Evolutionary conservation across 163 green algal species (phyloP).

Genomic region (Scenedesmus sp.): DNA sequence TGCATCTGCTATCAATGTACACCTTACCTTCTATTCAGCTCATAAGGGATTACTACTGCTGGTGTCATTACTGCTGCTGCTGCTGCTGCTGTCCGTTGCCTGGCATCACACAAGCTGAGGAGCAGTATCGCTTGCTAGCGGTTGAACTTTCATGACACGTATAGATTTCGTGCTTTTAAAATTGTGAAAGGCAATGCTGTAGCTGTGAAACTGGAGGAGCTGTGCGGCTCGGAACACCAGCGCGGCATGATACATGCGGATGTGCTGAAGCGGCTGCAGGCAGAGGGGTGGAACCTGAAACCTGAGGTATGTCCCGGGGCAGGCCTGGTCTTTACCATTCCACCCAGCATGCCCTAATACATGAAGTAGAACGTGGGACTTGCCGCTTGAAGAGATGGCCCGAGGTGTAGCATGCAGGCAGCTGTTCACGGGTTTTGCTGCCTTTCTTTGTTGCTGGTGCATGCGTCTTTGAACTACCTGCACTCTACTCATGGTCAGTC

Average conservation of each 20-base stretch:
- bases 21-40: neutral
- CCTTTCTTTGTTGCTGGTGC: neutral
- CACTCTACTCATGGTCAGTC: too few species aligned
- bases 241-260: neutral
- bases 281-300: conserved; percentile 48
- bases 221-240: neutral
- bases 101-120: neutral
- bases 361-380: neutral
- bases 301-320: conserved; percentile 31
- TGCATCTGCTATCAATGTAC: neutral
- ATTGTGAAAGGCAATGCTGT: neutral
- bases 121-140: neutral
- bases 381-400: neutral
- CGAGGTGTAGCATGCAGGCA: neutral
- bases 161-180: neutral
- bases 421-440: neutral
- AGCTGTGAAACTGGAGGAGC: neutral
- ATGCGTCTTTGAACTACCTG: neutral
- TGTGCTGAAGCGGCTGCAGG: conserved; percentile 16
- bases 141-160: too few species aligned
- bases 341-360: too few species aligned
- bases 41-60: neutral
- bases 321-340: neutral
- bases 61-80: neutral
- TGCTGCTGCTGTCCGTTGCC: neutral